Evolutionary conservation across 129 eudicot species (phyloP).

Genomic region (Kitagawia praeruptora): DNA sequence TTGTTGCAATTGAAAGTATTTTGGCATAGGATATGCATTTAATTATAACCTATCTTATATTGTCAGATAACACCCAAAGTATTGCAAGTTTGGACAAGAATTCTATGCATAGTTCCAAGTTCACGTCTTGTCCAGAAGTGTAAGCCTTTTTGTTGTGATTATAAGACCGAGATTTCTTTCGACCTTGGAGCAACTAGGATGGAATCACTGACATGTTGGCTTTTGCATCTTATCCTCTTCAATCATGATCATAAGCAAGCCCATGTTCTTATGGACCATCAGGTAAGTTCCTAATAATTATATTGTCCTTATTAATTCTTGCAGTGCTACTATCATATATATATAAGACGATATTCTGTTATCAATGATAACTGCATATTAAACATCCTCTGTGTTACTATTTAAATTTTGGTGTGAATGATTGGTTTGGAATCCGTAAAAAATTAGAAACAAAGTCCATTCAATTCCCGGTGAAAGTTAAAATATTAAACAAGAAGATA

Average conservation of each 20-base stretch:
- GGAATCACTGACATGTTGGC: slow-evolving; percentile 84
- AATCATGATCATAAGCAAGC: slow-evolving; percentile 98
- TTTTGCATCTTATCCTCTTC: slow-evolving; percentile 84
- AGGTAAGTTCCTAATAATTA: slow-evolving; percentile 34
- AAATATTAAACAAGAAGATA: too few species aligned
- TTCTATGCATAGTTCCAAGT: slow-evolving; percentile 78
- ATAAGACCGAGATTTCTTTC: slow-evolving; percentile 70
- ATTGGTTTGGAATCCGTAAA: too few species aligned
- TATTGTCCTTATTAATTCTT: background rate
- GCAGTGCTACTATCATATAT: too few species aligned
- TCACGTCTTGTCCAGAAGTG: slow-evolving; percentile 91
- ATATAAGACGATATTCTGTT: too few species aligned
- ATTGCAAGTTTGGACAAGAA: slow-evolving; percentile 89
- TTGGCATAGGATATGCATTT: background rate
- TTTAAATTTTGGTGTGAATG: too few species aligned
- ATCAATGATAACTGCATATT: too few species aligned
- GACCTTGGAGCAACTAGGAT: slow-evolving; percentile 82
- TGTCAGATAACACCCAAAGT: slow-evolving; percentile 88
- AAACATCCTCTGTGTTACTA: too few species aligned
- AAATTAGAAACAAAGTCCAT: too few species aligned
- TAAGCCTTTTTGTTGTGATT: slow-evolving; percentile 93
- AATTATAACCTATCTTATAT: background rate
- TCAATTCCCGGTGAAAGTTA: too few species aligned
- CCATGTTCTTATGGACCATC: slow-evolving; percentile 88
- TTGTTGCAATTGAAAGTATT: background rate